phyloP scores from a whole-genome alignment of 441 rosid species.

The Pelargonium australe region DNA sequence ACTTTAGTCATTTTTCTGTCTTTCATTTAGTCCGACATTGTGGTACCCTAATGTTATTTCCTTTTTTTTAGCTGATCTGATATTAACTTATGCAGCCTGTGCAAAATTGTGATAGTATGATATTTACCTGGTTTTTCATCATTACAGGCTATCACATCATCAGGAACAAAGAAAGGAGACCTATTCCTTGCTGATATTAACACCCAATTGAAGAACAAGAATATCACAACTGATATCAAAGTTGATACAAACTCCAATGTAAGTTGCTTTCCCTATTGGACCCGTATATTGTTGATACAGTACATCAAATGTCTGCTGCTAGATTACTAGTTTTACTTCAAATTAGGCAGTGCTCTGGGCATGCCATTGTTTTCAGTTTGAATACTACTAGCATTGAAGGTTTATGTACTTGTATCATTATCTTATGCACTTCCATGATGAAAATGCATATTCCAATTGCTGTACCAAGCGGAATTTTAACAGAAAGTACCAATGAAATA shows the following conservation, averaged over 20 bases:
- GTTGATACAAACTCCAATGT: conserved; percentile 84
- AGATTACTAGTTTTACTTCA: too few species aligned
- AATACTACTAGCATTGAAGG: too few species aligned
- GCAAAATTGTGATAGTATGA: neutral
- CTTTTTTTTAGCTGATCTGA: neutral
- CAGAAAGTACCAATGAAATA: too few species aligned
- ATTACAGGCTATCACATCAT: conserved; percentile 48
- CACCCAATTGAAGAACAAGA: conserved; percentile 85
- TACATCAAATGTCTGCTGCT: neutral
- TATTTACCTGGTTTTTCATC: neutral
- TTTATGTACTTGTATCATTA: too few species aligned
- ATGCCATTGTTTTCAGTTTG: neutral
- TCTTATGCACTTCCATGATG: too few species aligned
- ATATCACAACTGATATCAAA: conserved; percentile 79
- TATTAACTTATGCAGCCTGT: neutral
- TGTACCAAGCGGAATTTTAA: too few species aligned
- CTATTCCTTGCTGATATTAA: conserved; percentile 45
- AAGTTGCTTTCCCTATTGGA: conserved; percentile 20
- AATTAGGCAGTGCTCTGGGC: too few species aligned
- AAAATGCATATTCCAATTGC: too few species aligned
- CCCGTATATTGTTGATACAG: neutral
- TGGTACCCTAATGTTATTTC: neutral
- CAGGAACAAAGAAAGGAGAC: conserved; percentile 56
- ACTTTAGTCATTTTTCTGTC: neutral
- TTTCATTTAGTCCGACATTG: too few species aligned